Evolutionary conservation across 768 basidiomycete species (phyloP).

Genomic region (Termitomyces sp.): DNA sequence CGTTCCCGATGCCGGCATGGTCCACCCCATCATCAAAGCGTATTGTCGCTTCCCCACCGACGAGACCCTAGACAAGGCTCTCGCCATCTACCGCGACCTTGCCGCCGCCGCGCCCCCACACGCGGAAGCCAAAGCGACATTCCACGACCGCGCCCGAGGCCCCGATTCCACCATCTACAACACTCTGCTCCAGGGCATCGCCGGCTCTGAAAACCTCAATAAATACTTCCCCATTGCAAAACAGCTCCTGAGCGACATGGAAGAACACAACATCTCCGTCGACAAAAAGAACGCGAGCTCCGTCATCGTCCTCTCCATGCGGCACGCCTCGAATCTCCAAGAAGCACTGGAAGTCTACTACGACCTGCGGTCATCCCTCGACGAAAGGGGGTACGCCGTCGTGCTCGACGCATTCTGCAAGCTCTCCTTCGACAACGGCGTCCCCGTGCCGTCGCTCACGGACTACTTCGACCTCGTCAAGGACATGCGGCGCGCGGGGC

Average conservation of each 20-base stretch:
- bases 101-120: constrained; percentile 23
- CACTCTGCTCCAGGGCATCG: constrained; percentile 42
- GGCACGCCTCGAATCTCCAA: constrained; percentile 41
- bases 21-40: constrained; percentile 48
- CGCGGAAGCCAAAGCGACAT: constrained; percentile 8
- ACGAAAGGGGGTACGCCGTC: constrained; percentile 52
- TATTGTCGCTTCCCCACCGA: constrained; percentile 41
- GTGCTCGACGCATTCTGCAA: constrained; percentile 62
- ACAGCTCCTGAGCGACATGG: constrained; percentile 63
- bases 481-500: constrained; percentile 70
- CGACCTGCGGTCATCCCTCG: constrained; percentile 34
- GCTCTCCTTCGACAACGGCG: constrained; percentile 41
- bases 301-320: constrained; percentile 63
- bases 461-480: constrained; percentile 72
- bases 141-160: constrained; percentile 30
- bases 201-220: constrained; percentile 33
- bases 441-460: constrained; percentile 36
- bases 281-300: constrained; percentile 42
- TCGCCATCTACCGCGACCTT: constrained; percentile 48
- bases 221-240: constrained; percentile 44
- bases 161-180: constrained; percentile 53
- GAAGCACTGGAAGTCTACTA: constrained; percentile 64
- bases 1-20: constrained; percentile 40
- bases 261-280: constrained; percentile 37
- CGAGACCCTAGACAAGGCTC: constrained; percentile 42